A percentile compares a stretch with the other conserved stretches of the same genome.
These are phyloP conservation scores for Trichoderma asperelloides DNA, from an alignment of 495 filamentous ascomycete genomes.

Conservation along the genomic window DNA sequence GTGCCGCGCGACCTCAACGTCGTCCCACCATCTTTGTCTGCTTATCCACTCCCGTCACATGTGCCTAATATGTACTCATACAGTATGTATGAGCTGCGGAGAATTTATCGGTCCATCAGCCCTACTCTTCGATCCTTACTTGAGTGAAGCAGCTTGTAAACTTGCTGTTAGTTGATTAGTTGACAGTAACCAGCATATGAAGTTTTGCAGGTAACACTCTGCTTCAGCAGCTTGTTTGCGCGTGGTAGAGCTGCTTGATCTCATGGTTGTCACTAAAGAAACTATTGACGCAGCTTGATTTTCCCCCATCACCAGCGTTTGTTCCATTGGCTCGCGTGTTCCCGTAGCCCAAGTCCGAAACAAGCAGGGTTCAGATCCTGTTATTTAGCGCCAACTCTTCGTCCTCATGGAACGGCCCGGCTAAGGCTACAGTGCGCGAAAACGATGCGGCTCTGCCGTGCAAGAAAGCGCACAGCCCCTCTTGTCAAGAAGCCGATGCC, in stretches of 20 bases:
- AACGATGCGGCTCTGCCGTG: not conserved
- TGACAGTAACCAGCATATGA: not conserved
- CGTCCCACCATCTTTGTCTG: not conserved
- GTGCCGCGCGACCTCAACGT: not conserved
- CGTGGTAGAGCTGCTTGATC: too few relatives aligned
- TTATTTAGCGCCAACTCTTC: not conserved
- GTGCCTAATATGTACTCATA: too few relatives aligned
- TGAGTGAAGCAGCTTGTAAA: not conserved
- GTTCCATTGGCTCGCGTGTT: too few relatives aligned
- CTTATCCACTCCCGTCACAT: not conserved
- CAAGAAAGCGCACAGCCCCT: not conserved
- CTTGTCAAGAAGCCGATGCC: not conserved
- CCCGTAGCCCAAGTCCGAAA: too few relatives aligned
- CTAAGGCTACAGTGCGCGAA: not conserved
- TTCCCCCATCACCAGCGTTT: too few relatives aligned
- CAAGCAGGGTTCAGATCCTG: not conserved
- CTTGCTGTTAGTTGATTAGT: not conserved
- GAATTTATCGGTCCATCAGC: not conserved
- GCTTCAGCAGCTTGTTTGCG: too few relatives aligned
- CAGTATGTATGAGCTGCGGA: not conserved
- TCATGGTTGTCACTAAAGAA: too few relatives aligned
- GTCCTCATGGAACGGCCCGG: conserved; percentile 2
- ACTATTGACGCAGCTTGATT: not conserved
- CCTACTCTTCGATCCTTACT: not conserved
- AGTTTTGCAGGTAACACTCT: too few relatives aligned